These are phyloP conservation scores for Mycena rebaudengoi DNA, from an alignment of 768 basidiomycete species.

Conservation along the genomic window DNA sequence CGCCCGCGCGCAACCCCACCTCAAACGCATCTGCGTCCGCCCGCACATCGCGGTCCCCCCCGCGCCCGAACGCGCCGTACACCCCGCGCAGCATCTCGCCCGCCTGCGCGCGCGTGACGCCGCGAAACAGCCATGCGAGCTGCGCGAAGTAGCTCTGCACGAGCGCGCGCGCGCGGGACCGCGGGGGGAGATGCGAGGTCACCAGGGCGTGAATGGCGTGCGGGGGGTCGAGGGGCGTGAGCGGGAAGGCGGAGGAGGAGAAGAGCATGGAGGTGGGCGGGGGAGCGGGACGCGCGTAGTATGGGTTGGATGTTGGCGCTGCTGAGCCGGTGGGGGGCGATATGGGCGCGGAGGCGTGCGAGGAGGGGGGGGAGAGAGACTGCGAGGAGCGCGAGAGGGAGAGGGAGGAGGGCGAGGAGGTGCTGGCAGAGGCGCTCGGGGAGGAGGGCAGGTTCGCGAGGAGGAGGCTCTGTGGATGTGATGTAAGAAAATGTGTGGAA, in stretches of 20 bases:
- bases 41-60: constrained; percentile 35
- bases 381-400: constrained; percentile 29
- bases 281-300: constrained; percentile 29
- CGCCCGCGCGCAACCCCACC: constrained; percentile 41
- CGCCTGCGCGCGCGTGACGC: constrained; percentile 54
- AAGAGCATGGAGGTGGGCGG: constrained; percentile 36
- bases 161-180: constrained; percentile 56
- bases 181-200: constrained; percentile 61
- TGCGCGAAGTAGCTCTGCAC: constrained; percentile 55
- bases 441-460: constrained; percentile 24
- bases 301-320: too few species aligned
- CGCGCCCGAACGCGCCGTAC: constrained; percentile 37
- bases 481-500: too few species aligned
- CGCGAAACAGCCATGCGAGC: constrained; percentile 61
- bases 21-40: constrained; percentile 12
- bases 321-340: too few species aligned
- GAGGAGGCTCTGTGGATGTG: constrained; percentile 36
- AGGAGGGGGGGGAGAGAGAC: constrained; percentile 25
- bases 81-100: constrained; percentile 51
- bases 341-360: constrained; percentile 23
- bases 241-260: constrained; percentile 71
- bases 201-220: constrained; percentile 58
- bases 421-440: constrained; percentile 7
- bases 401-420: constrained; percentile 21
- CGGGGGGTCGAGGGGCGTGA: constrained; percentile 64